Conservation (phyloP, 192 early-diverging fungal genomes). For the Hyaloraphidium curvatum region DNA sequence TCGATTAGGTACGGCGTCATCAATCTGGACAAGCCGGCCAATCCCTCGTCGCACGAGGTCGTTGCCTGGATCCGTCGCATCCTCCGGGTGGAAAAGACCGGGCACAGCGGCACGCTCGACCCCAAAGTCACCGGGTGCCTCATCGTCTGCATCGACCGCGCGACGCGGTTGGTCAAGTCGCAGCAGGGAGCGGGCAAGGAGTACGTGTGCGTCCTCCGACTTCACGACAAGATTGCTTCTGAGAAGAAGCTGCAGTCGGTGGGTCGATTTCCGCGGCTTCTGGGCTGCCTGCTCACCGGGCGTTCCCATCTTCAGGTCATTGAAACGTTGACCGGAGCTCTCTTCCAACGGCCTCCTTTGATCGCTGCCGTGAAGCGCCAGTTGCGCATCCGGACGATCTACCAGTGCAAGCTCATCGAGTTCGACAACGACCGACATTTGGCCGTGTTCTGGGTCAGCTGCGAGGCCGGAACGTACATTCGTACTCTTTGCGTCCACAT, state of each 20-base stretch:
- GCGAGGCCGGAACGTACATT: slow-evolving; percentile 99
- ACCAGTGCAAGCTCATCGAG: slow-evolving; percentile 88
- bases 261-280: background rate
- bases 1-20: slow-evolving; percentile 79
- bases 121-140: slow-evolving; percentile 98
- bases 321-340: slow-evolving; percentile 91
- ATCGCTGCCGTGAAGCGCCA: slow-evolving; percentile 99
- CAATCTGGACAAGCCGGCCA: slow-evolving; percentile 98
- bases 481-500: slow-evolving; percentile 98
- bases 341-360: slow-evolving; percentile 96
- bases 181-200: slow-evolving; percentile 99
- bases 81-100: slow-evolving; percentile 92
- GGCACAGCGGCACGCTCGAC: slow-evolving; percentile 95
- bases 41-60: slow-evolving; percentile 99
- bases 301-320: slow-evolving; percentile 29
- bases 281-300: background rate
- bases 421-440: slow-evolving; percentile 94
- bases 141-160: slow-evolving; percentile 97
- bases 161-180: slow-evolving; percentile 95
- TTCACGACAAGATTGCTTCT: slow-evolving; percentile 81
- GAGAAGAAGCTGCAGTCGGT: slow-evolving; percentile 69
- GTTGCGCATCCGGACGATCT: slow-evolving; percentile 94
- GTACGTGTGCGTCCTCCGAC: slow-evolving; percentile 86
- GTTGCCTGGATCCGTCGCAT: slow-evolving; percentile 99
- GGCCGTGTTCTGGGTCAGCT: slow-evolving; percentile 92